Evolutionary conservation across 2,329 filamentous ascomycete genomes (phyloP), one percentile per base, ranked within the genome.

Genomic region (Aspergillus phoenicis): DNA sequence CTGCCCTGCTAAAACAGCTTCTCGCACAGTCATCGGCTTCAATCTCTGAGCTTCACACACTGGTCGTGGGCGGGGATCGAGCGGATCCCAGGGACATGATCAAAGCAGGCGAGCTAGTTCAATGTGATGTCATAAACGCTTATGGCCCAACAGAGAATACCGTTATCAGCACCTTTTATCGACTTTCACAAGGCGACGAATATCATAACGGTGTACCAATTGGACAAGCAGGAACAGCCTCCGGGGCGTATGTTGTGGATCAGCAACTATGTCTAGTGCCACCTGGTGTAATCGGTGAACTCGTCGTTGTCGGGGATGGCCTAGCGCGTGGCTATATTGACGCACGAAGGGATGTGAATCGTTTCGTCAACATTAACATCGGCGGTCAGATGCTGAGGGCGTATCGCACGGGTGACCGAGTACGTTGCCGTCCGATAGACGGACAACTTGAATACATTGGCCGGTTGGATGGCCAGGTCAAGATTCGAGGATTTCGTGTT

Each of bases 141-240:
- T 59, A 55, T 22, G 57, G 57, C n/a, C 57, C 57, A 2, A 59
- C 51, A 3, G 57, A 59, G n/a, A 59, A 54, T 30, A 26, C 57
- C 5, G 6, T 53, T 5, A 10, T 39, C 30, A 54, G 49, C 5
- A 41, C 51, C 11, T 22, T 39, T 7, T 49, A 57, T 48, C 30
- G 33, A 30, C 7, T 49, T 28, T 4, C 47, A 13, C 15, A 17
- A 2, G n/a, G n/a, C 7, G 15, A 2, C 8, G 13, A 20, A 26
- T 49, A 33, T 17, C 47, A 49, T 30, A 49, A 28, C 47, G 47
- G 47, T 17, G 47, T 49, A 4, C 26, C 47, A 4, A 49, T 49
- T 15, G 47, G 47, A 49, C 13, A 49, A n/a, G 15, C 26, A n/a
- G 24, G 2, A 1, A 4, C 15, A 0, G 39, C 41, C 15, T 48